Evolutionary conservation across 805 yeast genomes (phyloP), one percentile per base, ranked within the genome.

Genomic region (Saturnispora hagleri): DNA sequence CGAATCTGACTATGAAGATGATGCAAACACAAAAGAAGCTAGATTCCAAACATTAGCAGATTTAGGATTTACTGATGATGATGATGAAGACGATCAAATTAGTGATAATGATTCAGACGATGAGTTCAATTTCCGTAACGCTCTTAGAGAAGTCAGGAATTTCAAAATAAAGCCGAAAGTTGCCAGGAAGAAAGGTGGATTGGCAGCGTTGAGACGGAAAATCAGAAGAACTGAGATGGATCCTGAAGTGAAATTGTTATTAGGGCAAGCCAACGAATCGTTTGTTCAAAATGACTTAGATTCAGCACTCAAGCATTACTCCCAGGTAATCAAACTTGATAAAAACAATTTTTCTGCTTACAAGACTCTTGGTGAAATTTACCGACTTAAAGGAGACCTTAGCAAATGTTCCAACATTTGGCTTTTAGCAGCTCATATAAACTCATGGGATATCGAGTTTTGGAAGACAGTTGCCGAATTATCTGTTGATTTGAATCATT

Each of bases 351-450:
- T 80, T 64, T 80, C 86, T 44, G 97, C 97, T 0, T 90, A 90
- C 71, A 84, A 86, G 60, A 86, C 95, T 0, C 69, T 89, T 44
- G 97, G 97, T 46, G 96, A 87, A 61, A 86, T 91, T 46, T 84
- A 86, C 57, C 75, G 80, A 51, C 70, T 77, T 49, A 83, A 81
- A 54, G 90, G 89, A 1, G 73, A 81, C 45, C 67, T 76, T 47
- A 80, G 82, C 57, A 84, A 86, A 61, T 79, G 95, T 64, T 82
- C 95, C 64, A 81, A 81, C 61, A 77, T 85, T 46, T 81, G 97
- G 96, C 70, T 86, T 58, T 60, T 86, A 50, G 93, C 95, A 28
- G 90, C 96, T 0, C 86, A 82, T 62, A 69, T 86, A 13, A 81
- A 84, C 56, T 81, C 88, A 0, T 77, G 81, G 65, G 95, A 90